Percentiles rank a stretch among this genome's conserved stretches.
Evolutionary conservation across 768 basidiomycete species (phyloP).

Genomic region (Phaeotremella fagi): DNA sequence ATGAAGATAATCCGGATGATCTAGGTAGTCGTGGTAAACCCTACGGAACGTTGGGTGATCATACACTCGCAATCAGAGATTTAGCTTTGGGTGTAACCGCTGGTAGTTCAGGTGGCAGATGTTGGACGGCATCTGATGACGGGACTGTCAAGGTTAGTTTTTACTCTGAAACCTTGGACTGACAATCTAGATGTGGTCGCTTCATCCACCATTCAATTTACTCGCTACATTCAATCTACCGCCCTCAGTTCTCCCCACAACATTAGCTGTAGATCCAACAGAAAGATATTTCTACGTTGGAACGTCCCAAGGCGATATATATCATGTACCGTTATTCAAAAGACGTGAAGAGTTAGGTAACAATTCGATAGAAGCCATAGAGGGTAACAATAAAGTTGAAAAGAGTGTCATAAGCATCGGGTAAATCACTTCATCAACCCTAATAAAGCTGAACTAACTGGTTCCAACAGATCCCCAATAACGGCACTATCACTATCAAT

Average conservation of each 20-base stretch:
- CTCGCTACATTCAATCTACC: slow-evolving; percentile 86
- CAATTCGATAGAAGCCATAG: slow-evolving; percentile 22
- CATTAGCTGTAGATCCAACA: slow-evolving; percentile 70
- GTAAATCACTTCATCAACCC: slow-evolving; percentile 49
- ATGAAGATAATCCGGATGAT: slow-evolving; percentile 14
- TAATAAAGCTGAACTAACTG: background rate
- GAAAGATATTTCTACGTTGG: slow-evolving; percentile 88
- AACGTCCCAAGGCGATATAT: slow-evolving; percentile 67
- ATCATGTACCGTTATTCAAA: slow-evolving; percentile 74
- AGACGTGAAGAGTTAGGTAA: slow-evolving; percentile 27
- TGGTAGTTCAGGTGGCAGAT: slow-evolving; percentile 59
- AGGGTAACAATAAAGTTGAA: slow-evolving; percentile 36
- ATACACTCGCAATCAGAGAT: slow-evolving; percentile 83
- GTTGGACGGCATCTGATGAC: slow-evolving; percentile 74
- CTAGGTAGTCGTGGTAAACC: slow-evolving; percentile 57
- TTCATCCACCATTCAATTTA: slow-evolving; percentile 59
- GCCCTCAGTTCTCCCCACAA: slow-evolving; percentile 57
- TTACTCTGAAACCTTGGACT: too few species aligned
- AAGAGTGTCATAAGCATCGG: slow-evolving; percentile 57
- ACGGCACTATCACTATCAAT: slow-evolving; percentile 70
- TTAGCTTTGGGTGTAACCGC: slow-evolving; percentile 71
- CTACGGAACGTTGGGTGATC: slow-evolving; percentile 77
- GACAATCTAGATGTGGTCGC: slow-evolving; percentile 38
- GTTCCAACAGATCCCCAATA: slow-evolving; percentile 61
- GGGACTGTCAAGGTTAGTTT: slow-evolving; percentile 77